A percentile compares a stretch with the other conserved stretches of the same genome.
Conservation (phyloP, 73 alveolate species). For the Diophrys appendiculata region DNA sequence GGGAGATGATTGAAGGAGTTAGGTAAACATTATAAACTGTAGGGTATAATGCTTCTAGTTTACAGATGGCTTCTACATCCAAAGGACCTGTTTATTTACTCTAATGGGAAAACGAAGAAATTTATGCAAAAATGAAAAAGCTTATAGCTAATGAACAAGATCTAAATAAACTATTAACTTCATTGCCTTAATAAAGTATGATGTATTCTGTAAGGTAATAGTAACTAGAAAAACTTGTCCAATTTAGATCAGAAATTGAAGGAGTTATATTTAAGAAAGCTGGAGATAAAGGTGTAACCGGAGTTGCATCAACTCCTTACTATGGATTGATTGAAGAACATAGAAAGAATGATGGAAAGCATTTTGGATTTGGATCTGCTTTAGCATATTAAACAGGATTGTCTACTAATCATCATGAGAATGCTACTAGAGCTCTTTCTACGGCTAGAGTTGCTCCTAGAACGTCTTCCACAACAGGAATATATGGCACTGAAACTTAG, state of each 20-base stretch:
- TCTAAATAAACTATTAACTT: background rate
- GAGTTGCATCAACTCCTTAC: background rate
- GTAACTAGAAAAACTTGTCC: constrained; percentile 19
- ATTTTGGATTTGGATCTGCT: constrained; percentile 1
- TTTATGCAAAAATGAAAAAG: constrained; percentile 7
- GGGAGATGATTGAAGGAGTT: constrained; percentile 9
- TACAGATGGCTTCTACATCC: background rate
- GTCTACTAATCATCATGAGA: background rate
- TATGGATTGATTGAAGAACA: background rate
- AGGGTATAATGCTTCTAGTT: background rate
- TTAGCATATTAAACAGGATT: background rate
- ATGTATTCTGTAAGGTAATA: constrained; percentile 12
- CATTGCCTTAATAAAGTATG: constrained; percentile 14
- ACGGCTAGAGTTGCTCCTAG: background rate
- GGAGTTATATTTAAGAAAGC: constrained; percentile 9
- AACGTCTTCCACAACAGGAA: background rate
- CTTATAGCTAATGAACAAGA: constrained; percentile 20
- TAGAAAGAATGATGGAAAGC: background rate
- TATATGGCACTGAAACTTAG: background rate
- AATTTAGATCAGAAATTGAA: constrained; percentile 13
- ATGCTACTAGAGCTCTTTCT: background rate
- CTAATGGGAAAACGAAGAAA: constrained; percentile 24
- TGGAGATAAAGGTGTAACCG: no score
- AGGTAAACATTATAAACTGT: background rate
- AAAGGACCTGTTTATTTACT: constrained; percentile 11